Evolutionary conservation across 441 rosid genomes (phyloP), one percentile per base, ranked within the genome.

Genomic region (Syzygium malaccense): DNA sequence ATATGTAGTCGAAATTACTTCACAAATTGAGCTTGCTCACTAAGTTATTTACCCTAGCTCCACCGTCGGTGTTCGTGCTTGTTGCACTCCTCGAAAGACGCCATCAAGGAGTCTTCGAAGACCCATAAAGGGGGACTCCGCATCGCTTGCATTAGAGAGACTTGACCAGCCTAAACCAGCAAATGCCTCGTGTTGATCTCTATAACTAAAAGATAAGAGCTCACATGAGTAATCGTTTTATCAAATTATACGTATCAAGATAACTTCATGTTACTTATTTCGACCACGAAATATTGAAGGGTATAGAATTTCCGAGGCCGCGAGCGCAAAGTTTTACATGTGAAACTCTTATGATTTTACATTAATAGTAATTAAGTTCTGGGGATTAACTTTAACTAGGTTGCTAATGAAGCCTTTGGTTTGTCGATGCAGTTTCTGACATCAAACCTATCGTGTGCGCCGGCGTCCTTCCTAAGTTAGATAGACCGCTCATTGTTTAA

Each of bases 121-220:
- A 18, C 25, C 6, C 8, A 25, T 18, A 17, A 68, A 68, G 45
- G 79, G 28, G 8, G n/a, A 23, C 4, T 68, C 48, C 79, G 0
- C 25, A 3, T 13, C 1, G 2, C 14, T 32, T 25, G 0, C 45
- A 32, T 66, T 18, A 66, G 6, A 66, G 13, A 1, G 25, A 66
- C 78, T 9, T 17, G 25, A 8, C 78, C 7, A 18, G 32, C 25
- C 20, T 9, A 1, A 18, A 66, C 45, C 11, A 9, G 3, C 6
- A 0, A 32, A 66, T 66, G 45, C 13, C 78, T 64, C 71, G 0
- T 64, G 41, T 64, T 1, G 4, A 25, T 68, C 48, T 3, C 7
- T 8, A 64, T 17, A 19, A 14, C 11, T 68, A 68, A 64, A 64
- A 66, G 14, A 68, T 19, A 68, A 71, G 41, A 33, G 78, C 49